phyloP scores from a whole-genome alignment of 306 rosid genomes.

The Sicyos edulis region DNA sequence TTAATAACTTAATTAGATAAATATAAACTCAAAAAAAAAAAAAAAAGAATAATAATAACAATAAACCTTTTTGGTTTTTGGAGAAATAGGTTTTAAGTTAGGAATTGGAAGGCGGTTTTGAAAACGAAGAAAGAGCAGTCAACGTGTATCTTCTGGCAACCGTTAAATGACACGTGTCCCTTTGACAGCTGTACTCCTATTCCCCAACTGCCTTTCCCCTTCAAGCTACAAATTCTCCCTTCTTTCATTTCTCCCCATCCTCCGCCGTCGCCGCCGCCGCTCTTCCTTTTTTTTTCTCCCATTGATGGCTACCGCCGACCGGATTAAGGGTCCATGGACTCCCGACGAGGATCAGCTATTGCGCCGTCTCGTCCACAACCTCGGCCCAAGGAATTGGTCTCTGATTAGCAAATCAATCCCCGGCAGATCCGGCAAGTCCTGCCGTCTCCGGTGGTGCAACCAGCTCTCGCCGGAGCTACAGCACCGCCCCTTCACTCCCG shows the following conservation, averaged over 20 bases:
- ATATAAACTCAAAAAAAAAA: too few relatives aligned
- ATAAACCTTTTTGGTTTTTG: too few relatives aligned
- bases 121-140: not conserved
- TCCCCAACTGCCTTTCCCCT: not conserved
- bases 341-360: constrained; percentile 73
- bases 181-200: constrained; percentile 4
- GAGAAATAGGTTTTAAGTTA: too few relatives aligned
- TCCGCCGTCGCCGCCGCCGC: not conserved
- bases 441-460: constrained; percentile 87
- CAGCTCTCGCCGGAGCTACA: constrained; percentile 86
- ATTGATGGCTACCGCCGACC: constrained; percentile 41
- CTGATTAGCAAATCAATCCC: constrained; percentile 75
- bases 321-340: constrained; percentile 87
- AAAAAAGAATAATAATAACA: too few relatives aligned
- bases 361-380: constrained; percentile 43
- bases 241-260: too few relatives aligned
- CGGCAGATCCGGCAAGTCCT: constrained; percentile 77
- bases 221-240: not conserved
- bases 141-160: constrained; percentile 6
- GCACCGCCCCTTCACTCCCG: constrained; percentile 59
- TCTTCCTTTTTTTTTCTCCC: not conserved
- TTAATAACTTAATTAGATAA: too few relatives aligned
- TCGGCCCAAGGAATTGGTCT: constrained; percentile 76
- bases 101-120: too few relatives aligned
- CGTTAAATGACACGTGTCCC: constrained; percentile 11